These are phyloP conservation scores for Puccinia hordei DNA, from an alignment of 1,284 basidiomycete genomes.

Conservation along the genomic window DNA sequence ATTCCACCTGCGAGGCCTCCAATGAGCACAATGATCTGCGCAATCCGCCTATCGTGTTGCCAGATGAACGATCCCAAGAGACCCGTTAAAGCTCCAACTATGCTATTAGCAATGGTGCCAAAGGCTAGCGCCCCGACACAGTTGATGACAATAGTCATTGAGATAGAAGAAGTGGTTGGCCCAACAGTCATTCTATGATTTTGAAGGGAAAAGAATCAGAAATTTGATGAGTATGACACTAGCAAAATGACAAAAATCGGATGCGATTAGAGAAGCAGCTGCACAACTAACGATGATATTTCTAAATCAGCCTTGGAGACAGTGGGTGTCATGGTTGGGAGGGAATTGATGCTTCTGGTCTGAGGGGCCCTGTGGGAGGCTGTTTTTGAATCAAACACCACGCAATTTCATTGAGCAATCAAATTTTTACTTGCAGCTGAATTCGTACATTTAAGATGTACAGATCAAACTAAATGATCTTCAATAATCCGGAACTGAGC, in stretches of 20 bases:
- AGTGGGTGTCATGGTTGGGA: slow-evolving; percentile 5
- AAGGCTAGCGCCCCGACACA: slow-evolving; percentile 28
- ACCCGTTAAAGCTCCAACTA: slow-evolving; percentile 46
- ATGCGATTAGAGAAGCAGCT: background rate
- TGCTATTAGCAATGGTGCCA: slow-evolving; percentile 34
- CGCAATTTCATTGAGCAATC: slow-evolving; percentile 16
- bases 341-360: slow-evolving; percentile 6
- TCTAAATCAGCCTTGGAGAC: slow-evolving; percentile 7
- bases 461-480: slow-evolving; percentile 20
- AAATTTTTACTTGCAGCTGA: background rate
- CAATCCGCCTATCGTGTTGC: slow-evolving; percentile 8
- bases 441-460: background rate
- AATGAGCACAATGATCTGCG: slow-evolving; percentile 17
- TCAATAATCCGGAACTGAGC: slow-evolving; percentile 7
- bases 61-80: slow-evolving; percentile 37
- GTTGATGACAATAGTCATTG: background rate
- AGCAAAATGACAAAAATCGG: slow-evolving; percentile 7
- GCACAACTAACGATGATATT: slow-evolving; percentile 22
- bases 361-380: background rate
- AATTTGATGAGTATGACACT: background rate
- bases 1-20: slow-evolving; percentile 29
- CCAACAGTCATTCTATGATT: background rate
- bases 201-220: background rate
- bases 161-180: background rate
- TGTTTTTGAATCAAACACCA: slow-evolving; percentile 16